Conservation (phyloP, 2,329 filamentous ascomycete species). For the Coleophoma eucalyptorum region DNA sequence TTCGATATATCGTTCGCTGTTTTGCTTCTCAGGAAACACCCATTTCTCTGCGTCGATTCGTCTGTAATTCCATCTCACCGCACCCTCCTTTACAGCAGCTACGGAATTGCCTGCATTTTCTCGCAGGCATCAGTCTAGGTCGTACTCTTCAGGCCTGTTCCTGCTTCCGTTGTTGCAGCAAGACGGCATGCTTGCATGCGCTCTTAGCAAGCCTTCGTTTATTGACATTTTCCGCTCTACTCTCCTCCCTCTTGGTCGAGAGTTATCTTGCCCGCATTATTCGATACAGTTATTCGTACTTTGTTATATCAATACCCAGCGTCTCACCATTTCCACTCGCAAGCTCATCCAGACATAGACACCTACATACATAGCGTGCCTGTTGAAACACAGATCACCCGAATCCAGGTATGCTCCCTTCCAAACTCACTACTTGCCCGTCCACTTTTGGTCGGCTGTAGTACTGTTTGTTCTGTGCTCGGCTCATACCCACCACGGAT, state of each 20-base stretch:
- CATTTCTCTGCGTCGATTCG: neutral
- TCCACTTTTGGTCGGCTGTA: neutral
- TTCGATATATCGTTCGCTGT: neutral
- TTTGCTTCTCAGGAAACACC: neutral
- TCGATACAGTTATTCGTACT: neutral
- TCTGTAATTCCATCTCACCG: neutral
- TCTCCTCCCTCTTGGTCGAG: constrained; percentile 7
- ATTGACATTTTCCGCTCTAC: constrained; percentile 7
- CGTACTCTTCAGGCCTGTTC: constrained; percentile 4
- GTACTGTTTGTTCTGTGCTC: neutral
- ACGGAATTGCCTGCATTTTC: neutral
- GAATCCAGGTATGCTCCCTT: constrained; percentile 8
- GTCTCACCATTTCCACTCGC: neutral
- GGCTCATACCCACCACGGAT: neutral
- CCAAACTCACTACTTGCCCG: neutral
- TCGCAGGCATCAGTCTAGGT: neutral
- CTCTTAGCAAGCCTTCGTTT: constrained; percentile 4
- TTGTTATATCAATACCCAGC: constrained; percentile 3
- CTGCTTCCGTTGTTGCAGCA: constrained; percentile 16
- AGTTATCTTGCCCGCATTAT: constrained; percentile 3
- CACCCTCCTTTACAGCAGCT: neutral
- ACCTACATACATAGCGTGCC: constrained; percentile 7
- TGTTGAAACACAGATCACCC: constrained; percentile 8
- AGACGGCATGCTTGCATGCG: neutral
- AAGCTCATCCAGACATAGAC: constrained; percentile 3